Evolutionary conservation across 1,139 yeast species (phyloP), one percentile per base, ranked within the genome.

Genomic region (Candida anutae): DNA sequence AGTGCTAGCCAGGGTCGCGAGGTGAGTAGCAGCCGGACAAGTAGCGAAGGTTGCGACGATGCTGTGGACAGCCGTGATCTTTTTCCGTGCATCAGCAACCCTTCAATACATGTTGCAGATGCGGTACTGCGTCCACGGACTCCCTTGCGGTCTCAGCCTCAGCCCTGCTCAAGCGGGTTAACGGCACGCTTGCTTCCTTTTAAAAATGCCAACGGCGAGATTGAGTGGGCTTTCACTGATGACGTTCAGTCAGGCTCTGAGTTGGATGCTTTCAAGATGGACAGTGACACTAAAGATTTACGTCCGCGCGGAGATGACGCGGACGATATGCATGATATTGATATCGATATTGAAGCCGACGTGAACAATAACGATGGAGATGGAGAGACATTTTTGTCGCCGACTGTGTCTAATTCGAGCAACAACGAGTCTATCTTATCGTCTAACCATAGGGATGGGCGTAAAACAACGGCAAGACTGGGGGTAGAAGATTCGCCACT

Each of bases 181-280:
- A 58, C 71, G 22, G 58, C 76, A 3, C 55, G 68, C 29, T 55
- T 70, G 21, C 51, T 70, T 14, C 75, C 78, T 5, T 58, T 64
- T 37, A 72, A 69, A 29, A 72, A 71, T 40, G 53, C 51, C 9
- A 56, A 62, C 22, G 82, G 82, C 3, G 75, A 72, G 38, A 59
- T 74, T 12, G 77, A 71, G 35, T 75, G 79, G 75, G 64, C 65
- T 6, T 59, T 74, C 33, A 58, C 73, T 11, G 74, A 69, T 19
- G 69, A 61, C 27, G 32, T 36, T 8, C 13, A 9, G 13, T 13
- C 13, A 13, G 54, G 50, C 8, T 32, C 40, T 24, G 58, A 49
- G 32, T 41, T 53, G 27, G 61, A 56, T 26, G 51, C 45, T 9
- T 55, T 55, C 36, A 53, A 50, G 33, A 38, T 49, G 12, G n/a